A percentile compares a stretch with the other conserved stretches of the same genome.
These are phyloP conservation scores for Xylaria palmicola DNA, from an alignment of 495 filamentous ascomycete genomes.

Conservation along the genomic window DNA sequence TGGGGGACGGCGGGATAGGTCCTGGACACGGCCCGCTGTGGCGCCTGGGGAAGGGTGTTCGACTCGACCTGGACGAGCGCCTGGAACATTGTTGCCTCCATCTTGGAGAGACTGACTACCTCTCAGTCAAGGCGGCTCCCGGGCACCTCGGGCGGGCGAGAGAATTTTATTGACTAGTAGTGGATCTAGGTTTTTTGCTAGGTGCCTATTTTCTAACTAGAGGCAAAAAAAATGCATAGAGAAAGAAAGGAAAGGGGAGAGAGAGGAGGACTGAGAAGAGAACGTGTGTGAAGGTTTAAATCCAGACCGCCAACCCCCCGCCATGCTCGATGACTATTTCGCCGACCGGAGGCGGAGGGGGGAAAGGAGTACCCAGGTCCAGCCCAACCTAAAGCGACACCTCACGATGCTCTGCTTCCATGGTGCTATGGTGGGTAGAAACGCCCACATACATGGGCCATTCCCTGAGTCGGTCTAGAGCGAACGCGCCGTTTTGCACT, in stretches of 20 bases:
- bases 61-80: slow-evolving; percentile 33
- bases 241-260: background rate
- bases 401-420: slow-evolving; percentile 7
- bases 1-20: slow-evolving; percentile 41
- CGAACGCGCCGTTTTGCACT: background rate
- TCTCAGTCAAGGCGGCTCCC: background rate
- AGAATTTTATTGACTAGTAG: background rate
- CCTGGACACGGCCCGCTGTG: slow-evolving; percentile 35
- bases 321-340: background rate
- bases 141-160: background rate
- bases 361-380: background rate
- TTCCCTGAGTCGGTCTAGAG: background rate
- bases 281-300: background rate
- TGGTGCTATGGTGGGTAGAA: background rate
- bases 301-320: background rate
- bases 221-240: background rate
- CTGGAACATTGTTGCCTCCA: slow-evolving; percentile 27
- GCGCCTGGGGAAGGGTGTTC: slow-evolving; percentile 25
- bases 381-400: background rate
- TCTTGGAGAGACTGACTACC: slow-evolving; percentile 6
- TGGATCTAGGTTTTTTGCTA: background rate
- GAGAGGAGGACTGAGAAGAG: background rate
- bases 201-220: background rate
- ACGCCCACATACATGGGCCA: background rate
- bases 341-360: background rate